A percentile compares a stretch with the other conserved stretches of the same genome.
phyloP scores from a whole-genome alignment of 768 basidiomycete genomes.

The Vararia minispora region DNA sequence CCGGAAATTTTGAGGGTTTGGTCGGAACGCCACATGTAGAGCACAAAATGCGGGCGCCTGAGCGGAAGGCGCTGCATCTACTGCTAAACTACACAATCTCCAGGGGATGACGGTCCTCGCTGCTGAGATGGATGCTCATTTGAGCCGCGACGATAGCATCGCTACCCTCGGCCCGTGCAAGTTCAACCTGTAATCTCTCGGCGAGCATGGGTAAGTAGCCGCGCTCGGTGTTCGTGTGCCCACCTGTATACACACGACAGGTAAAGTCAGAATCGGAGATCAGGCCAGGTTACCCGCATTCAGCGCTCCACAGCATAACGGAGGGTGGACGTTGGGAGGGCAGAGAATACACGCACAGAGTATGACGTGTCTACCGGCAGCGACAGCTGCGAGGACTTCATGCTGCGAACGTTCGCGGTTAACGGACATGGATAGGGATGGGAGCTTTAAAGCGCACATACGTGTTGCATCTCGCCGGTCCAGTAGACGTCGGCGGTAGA shows the following conservation, averaged over 20 bases:
- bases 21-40: too few relatives aligned
- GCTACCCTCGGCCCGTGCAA: conserved; percentile 29
- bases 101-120: conserved; percentile 66
- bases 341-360: conserved; percentile 46
- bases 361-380: conserved; percentile 67
- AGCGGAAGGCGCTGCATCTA: too few relatives aligned
- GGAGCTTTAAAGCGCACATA: conserved; percentile 24
- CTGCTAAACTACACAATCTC: conserved; percentile 37
- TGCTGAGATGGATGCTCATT: conserved; percentile 60
- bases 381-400: conserved; percentile 74
- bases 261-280: conserved; percentile 5
- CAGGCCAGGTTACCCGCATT: background rate
- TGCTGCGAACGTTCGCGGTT: conserved; percentile 40
- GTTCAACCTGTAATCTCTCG: conserved; percentile 43
- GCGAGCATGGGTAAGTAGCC: conserved; percentile 78
- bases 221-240: conserved; percentile 92
- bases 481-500: conserved; percentile 77
- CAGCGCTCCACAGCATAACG: background rate
- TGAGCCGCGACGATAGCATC: conserved; percentile 16
- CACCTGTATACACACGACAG: conserved; percentile 38
- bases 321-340: background rate
- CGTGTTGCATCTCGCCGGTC: conserved; percentile 91
- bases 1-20: too few relatives aligned
- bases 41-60: too few relatives aligned
- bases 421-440: conserved; percentile 4